Conservation (phyloP, 2,329 filamentous ascomycete genomes). For the Elsinoe australis region DNA sequence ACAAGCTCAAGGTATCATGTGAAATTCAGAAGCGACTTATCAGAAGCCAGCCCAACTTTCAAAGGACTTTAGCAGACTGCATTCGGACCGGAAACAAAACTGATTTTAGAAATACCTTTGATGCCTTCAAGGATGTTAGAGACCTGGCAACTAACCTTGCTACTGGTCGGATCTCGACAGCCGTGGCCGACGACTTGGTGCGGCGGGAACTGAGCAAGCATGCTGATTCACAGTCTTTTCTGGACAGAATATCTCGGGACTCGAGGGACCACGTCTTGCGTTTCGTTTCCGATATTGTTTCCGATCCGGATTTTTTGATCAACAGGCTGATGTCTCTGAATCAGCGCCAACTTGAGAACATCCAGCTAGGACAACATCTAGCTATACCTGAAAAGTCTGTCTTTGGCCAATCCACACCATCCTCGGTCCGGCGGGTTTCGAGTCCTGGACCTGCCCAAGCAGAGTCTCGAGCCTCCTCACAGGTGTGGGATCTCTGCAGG, state of each 20-base stretch:
- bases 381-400: slow-evolving; percentile 79
- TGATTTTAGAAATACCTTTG: slow-evolving; percentile 68
- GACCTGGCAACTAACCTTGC: slow-evolving; percentile 57
- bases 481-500: slow-evolving; percentile 69
- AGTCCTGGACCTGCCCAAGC: slow-evolving; percentile 14
- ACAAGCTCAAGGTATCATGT: slow-evolving; percentile 66
- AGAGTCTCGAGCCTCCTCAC: slow-evolving; percentile 5
- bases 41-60: slow-evolving; percentile 64
- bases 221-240: slow-evolving; percentile 39
- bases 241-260: slow-evolving; percentile 65
- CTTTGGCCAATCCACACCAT: slow-evolving; percentile 52
- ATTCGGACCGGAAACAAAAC: slow-evolving; percentile 75
- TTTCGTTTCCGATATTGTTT: slow-evolving; percentile 74
- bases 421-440: slow-evolving; percentile 41
- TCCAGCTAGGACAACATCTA: slow-evolving; percentile 70
- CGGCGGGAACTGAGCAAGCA: slow-evolving; percentile 50
- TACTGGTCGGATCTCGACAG: slow-evolving; percentile 1
- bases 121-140: slow-evolving; percentile 68
- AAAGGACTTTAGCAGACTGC: slow-evolving; percentile 67
- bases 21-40: slow-evolving; percentile 67
- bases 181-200: slow-evolving; percentile 43
- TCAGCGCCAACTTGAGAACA: slow-evolving; percentile 64
- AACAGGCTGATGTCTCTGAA: slow-evolving; percentile 69
- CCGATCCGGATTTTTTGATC: slow-evolving; percentile 81
- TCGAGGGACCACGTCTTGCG: slow-evolving; percentile 67